Evolutionary conservation across 306 rosid species (phyloP).

Genomic region (Glycyrrhiza uralensis): DNA sequence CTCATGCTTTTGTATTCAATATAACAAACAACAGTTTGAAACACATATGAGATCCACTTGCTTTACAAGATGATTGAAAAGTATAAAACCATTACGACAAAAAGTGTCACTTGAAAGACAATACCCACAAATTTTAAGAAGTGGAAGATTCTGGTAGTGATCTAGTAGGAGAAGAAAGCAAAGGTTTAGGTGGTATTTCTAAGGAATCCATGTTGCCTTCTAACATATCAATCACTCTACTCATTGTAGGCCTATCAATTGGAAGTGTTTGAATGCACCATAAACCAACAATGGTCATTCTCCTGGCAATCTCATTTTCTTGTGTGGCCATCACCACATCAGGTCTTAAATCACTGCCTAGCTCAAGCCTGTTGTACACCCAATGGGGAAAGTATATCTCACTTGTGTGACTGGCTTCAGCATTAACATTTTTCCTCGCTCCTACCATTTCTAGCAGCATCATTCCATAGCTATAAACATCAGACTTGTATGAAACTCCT

Average conservation of each 20-base stretch:
- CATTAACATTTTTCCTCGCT: slow-evolving; percentile 22
- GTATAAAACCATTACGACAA: neutral
- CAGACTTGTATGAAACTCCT: slow-evolving; percentile 41
- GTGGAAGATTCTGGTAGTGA: neutral
- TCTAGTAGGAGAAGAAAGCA: slow-evolving; percentile 24
- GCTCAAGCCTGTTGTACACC: slow-evolving; percentile 7
- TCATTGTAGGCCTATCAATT: slow-evolving; percentile 39
- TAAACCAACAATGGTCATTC: slow-evolving; percentile 18
- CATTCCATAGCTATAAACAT: slow-evolving; percentile 53
- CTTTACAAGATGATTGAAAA: neutral
- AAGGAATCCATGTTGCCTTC: slow-evolving; percentile 30
- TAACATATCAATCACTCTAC: slow-evolving; percentile 44
- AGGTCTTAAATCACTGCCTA: neutral
- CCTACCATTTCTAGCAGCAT: slow-evolving; percentile 45
- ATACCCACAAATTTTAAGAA: neutral
- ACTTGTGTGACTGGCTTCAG: neutral
- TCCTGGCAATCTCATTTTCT: slow-evolving; percentile 34
- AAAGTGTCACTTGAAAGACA: neutral
- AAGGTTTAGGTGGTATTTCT: slow-evolving; percentile 29
- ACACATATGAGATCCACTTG: neutral
- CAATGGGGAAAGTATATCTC: slow-evolving; percentile 6
- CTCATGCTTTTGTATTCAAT: no score
- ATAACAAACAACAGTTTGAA: neutral
- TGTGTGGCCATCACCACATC: neutral
- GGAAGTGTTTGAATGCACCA: slow-evolving; percentile 26